Conservation (phyloP, 2,329 filamentous ascomycete genomes). For the Paecilomyces niveus region DNA sequence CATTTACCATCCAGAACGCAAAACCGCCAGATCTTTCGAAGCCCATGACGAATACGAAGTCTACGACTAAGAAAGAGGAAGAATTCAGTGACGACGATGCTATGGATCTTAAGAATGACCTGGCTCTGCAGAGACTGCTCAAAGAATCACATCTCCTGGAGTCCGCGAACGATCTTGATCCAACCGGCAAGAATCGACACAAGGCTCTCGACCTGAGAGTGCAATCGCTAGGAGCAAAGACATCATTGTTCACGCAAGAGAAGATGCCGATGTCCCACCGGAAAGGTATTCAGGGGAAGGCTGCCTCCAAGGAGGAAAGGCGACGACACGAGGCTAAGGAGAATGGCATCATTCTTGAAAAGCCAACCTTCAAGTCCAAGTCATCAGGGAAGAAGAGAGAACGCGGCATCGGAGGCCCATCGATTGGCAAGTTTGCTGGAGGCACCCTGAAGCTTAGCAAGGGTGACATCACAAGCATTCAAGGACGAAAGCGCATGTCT, state of each 20-base stretch:
- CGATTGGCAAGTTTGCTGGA: slow-evolving; percentile 70
- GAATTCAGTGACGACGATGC: slow-evolving; percentile 49
- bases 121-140: slow-evolving; percentile 83
- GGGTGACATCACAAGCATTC: slow-evolving; percentile 66
- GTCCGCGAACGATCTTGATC: slow-evolving; percentile 47
- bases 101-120: slow-evolving; percentile 77
- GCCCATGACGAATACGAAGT: slow-evolving; percentile 10
- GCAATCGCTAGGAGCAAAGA: slow-evolving; percentile 70
- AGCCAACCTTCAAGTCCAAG: slow-evolving; percentile 30
- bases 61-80: slow-evolving; percentile 21
- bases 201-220: slow-evolving; percentile 80
- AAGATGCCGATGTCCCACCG: slow-evolving; percentile 86
- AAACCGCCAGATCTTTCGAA: slow-evolving; percentile 42
- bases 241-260: slow-evolving; percentile 65
- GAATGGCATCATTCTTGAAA: slow-evolving; percentile 83
- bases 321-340: slow-evolving; percentile 74
- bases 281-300: slow-evolving; percentile 72
- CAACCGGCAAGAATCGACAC: slow-evolving; percentile 65
- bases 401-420: slow-evolving; percentile 64
- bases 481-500: slow-evolving; percentile 44
- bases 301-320: slow-evolving; percentile 58
- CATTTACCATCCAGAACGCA: slow-evolving; percentile 21
- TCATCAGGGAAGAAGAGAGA: slow-evolving; percentile 43
- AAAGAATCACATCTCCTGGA: slow-evolving; percentile 85
- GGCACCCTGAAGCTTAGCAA: slow-evolving; percentile 74